Evolutionary conservation across 140 eudicot genomes (phyloP).

Genomic region (Erigeron philadelphicus): DNA sequence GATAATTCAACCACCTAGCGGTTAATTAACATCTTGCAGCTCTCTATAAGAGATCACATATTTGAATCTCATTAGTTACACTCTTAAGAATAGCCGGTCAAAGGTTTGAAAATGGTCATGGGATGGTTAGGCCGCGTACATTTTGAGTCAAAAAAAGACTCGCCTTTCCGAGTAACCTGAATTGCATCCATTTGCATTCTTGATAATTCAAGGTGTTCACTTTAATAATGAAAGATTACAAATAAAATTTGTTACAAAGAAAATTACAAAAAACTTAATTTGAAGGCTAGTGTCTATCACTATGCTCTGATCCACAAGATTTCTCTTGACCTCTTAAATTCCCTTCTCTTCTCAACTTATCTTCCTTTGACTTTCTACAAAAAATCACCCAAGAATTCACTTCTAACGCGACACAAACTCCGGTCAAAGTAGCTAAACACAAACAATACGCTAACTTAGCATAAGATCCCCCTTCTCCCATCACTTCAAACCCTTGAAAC

Average conservation of each 20-base stretch:
- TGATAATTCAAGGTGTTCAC: constrained; percentile 10
- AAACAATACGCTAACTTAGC: constrained; percentile 64
- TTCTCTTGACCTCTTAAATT: constrained; percentile 46
- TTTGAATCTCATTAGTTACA: too few species aligned
- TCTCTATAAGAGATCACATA: too few species aligned
- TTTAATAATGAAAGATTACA: constrained; percentile 23
- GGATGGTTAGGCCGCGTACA: neutral
- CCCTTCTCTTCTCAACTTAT: constrained; percentile 80
- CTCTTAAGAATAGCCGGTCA: neutral
- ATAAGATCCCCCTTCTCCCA: constrained; percentile 66
- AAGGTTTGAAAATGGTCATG: neutral
- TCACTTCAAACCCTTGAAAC: constrained; percentile 83
- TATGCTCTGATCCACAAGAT: constrained; percentile 32
- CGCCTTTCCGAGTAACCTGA: neutral
- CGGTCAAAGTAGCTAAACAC: constrained; percentile 62
- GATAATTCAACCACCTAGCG: too few species aligned
- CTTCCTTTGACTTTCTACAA: constrained; percentile 77
- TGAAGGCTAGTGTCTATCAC: constrained; percentile 25
- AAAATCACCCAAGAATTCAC: constrained; percentile 92
- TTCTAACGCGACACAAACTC: constrained; percentile 69
- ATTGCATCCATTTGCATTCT: neutral
- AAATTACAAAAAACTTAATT: neutral
- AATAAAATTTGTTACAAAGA: constrained; percentile 27
- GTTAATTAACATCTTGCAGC: too few species aligned
- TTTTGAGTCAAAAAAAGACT: neutral